These are phyloP conservation scores for Aphanomyces euteiches DNA, from an alignment of 352 stramenopile species.

Conservation along the genomic window DNA sequence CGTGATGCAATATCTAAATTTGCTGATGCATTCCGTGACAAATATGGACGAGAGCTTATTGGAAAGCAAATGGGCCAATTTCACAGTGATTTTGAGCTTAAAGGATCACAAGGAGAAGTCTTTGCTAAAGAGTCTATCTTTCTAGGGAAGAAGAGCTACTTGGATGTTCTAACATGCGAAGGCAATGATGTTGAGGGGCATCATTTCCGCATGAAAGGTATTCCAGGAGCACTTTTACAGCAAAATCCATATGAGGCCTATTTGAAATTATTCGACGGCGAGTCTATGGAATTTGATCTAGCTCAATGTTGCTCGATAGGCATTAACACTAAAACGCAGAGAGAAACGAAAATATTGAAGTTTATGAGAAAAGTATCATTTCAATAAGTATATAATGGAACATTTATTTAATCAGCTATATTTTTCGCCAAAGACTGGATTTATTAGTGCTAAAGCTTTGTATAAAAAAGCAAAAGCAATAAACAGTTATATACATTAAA, in stretches of 20 bases:
- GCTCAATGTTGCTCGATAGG: slow-evolving; percentile 20
- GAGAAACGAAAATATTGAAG: slow-evolving; percentile 22
- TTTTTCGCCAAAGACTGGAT: slow-evolving; percentile 21
- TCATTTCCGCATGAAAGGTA: slow-evolving; percentile 31
- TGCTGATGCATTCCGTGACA: slow-evolving; percentile 17
- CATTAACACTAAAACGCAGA: slow-evolving; percentile 30
- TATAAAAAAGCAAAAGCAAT: slow-evolving; percentile 21
- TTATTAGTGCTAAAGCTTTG: slow-evolving; percentile 12
- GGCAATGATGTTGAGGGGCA: slow-evolving; percentile 29
- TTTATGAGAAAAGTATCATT: slow-evolving; percentile 26
- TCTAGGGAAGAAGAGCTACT: slow-evolving; percentile 29
- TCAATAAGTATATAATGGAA: not conserved
- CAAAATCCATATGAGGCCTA: slow-evolving; percentile 27
- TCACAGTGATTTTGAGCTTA: slow-evolving; percentile 29
- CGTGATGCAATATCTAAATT: slow-evolving; percentile 18
- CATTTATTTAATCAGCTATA: slow-evolving; percentile 13
- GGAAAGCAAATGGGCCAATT: slow-evolving; percentile 26
- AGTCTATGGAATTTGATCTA: slow-evolving; percentile 21
- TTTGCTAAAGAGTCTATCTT: slow-evolving; percentile 30
- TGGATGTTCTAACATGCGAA: slow-evolving; percentile 29
- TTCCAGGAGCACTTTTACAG: slow-evolving; percentile 24
- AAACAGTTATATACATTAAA: slow-evolving; percentile 17
- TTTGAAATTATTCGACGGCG: slow-evolving; percentile 27
- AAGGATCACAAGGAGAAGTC: slow-evolving; percentile 26
- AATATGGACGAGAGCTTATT: slow-evolving; percentile 30